Base-by-base conservation (phyloP, 75 land plant genomes). In the Pseudotsuga menziesii region DNA sequence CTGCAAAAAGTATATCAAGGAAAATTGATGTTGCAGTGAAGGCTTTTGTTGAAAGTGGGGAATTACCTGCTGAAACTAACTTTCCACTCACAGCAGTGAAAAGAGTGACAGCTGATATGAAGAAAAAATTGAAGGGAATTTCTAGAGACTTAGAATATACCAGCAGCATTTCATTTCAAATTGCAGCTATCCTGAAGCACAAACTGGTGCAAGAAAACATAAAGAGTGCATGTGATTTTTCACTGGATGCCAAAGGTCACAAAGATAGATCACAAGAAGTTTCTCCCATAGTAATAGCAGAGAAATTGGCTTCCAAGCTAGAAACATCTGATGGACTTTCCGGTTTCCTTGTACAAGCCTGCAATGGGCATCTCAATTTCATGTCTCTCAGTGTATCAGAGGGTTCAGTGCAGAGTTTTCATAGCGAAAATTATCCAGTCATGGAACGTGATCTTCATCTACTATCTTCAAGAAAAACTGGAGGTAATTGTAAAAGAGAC, bases 281-380 rank as follows among this genome's bases (percentile, higher is more conserved):
- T 57, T 79, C 87, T 22, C 87, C 99, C 56, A 60, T 57, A 55
- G 20, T 54, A 48, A 59, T 97, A 74, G 99, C 99, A 35, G 90
- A 89, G 59, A 88, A 81, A 57, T 62, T 97, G 77, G 89, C 84
- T 56, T 75, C 61, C 63, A 74, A 66, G 26, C 79, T 92, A 61
- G 62, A 72, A 54, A 59, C 76, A 60, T 59, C 73, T 52, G 66
- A 48, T 36, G 63, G 75, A 56, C 15, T 58, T n/a, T 25, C 78
- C 61, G 87, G 83, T 39, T 70, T 88, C 9, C 72, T 58, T 58
- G 57, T 90, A 17, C 88, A 88, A 79, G 95, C 98, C 57, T 97
- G 93, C 84, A 97, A 92, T 77, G 99, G 99, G 16, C 93, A 97
- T 77, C 84, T 97, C 14, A 97, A 96, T 81, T 91, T 96, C 57